phyloP scores from a whole-genome alignment of 495 filamentous ascomycete species.

The Podospora sp. region DNA sequence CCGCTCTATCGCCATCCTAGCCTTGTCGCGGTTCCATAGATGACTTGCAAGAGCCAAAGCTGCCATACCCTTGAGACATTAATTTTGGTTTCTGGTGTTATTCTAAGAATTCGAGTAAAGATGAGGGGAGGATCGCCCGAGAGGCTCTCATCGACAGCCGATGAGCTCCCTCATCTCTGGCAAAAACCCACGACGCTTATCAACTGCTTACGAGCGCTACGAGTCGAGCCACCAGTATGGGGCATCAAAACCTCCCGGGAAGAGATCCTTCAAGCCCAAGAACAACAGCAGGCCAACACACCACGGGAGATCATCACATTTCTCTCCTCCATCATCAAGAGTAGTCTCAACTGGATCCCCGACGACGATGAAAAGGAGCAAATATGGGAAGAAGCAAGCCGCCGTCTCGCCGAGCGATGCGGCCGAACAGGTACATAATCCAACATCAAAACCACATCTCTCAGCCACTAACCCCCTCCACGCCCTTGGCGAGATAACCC shows the following conservation, averaged over 20 bases:
- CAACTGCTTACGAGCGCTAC: conserved; percentile 40
- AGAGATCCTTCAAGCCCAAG: conserved; percentile 34
- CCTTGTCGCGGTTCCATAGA: not conserved
- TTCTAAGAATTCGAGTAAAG: not conserved
- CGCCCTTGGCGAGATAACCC: conserved; percentile 78
- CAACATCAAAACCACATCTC: conserved; percentile 42
- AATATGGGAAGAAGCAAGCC: conserved; percentile 78
- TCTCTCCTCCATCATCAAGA: conserved; percentile 76
- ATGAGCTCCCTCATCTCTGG: conserved; percentile 49
- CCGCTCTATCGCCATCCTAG: not conserved
- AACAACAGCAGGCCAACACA: conserved; percentile 29
- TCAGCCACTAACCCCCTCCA: conserved; percentile 1
- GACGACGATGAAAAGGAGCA: conserved; percentile 70
- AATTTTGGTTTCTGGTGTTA: not conserved
- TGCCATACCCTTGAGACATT: not conserved
- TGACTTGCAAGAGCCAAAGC: not conserved
- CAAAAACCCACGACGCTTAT: conserved; percentile 49
- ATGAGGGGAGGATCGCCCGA: conserved; percentile 19
- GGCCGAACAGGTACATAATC: conserved; percentile 59
- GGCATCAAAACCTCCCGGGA: conserved; percentile 31
- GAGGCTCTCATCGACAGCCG: not conserved
- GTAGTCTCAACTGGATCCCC: conserved; percentile 71
- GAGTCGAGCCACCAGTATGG: conserved; percentile 48
- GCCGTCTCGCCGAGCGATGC: conserved; percentile 78
- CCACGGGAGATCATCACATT: conserved; percentile 57